Evolutionary conservation across 2,329 filamentous ascomycete species (phyloP), one percentile per base, ranked within the genome.

Genomic region (Chrysoporthe austroafricana): DNA sequence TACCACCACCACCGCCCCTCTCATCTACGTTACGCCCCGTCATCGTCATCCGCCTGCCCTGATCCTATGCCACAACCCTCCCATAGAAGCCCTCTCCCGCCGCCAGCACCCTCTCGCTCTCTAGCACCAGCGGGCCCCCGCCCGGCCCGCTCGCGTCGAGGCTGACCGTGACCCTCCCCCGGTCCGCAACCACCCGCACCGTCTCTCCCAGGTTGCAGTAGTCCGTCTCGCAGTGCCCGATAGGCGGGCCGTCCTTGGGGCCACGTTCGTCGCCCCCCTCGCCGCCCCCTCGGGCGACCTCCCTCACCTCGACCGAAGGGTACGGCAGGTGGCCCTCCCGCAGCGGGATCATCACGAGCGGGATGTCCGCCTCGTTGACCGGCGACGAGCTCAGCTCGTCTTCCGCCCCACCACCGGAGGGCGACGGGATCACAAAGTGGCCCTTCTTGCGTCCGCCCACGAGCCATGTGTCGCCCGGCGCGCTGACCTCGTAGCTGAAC

Each of bases 401-500:
- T 2, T 67, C 69, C 1, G 68, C 71, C 0, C 68, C 70, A 5
- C 69, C 67, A 11, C 70, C 69, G 3, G 73, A 72, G 3, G 73
- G 69, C 4, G 76, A 77, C 0, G 86, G 84, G 42, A 90, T 88
- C 7, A 85, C 85, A 74, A 97, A 96, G 74, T 93, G 91, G 0
- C 91, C 92, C 71, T 92, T 91, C 61, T 92, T 86, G 56, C 91
- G 88, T 0, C 94, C 95, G 32, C 93, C 94, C 3, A 98, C 82
- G 1, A 97, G 86, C 95, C 95, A 98, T 0, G 87, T 85, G 50
- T 95, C 93, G 1, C 86, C 81, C 18, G 89, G 87, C 0, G 90
- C 90, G 16, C 88, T 88, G 32, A 98, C 84, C 72, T 97, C 94
- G 77, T 96, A 96, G 71, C 90, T 88, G 74, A 97, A 97, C 70